Evolutionary conservation across 176 grass and related monocot species (phyloP), one percentile per base, ranked within the genome.

Genomic region (Coix lacrymajobi): DNA sequence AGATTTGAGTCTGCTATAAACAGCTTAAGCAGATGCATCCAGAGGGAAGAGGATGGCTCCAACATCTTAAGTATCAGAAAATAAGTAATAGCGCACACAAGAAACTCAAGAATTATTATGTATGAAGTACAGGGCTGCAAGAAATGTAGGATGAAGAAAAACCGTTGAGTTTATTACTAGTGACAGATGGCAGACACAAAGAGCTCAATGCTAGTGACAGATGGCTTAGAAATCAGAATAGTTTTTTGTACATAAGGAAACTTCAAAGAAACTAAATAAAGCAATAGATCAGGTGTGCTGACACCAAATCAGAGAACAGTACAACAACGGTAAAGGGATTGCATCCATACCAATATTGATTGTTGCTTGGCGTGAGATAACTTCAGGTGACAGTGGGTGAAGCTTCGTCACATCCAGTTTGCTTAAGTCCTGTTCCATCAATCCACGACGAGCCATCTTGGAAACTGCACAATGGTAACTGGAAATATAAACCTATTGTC

Each of bases 351-450:
- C 94, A 43, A 97, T 97, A 88, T 97, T 94, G 46, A 94, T 97
- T 0, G 92, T 94, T 2, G 92, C 94, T 62, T 97, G 94, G 63
- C 87, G 83, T 69, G 94, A 94, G 61, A 97, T 97, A 77, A 97
- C 90, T 82, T 97, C 92, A 46, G 94, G 94, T 1, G 92, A 97
- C 44, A 92, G 17, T 17, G 94, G 89, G 65, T 94, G 85, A 31
- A 94, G 92, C 76, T 94, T 92, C 26, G 82, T 92, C 24, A 97
- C 85, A 9, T 97, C 89, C 51, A 97, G 89, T 83, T 94, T 97
- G 70, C 92, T 97, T 48, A 97, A 69, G 30, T 94, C 89, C 80
- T 97, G 94, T 56, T 97, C 89, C 94, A 94, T 93, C 36, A 97
- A 92, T 77, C 94, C 94, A 69, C 91, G 91, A 20, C 87, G 87